phyloP scores from a whole-genome alignment of 1,284 basidiomycete species.

The Pseudozyma pruni region DNA sequence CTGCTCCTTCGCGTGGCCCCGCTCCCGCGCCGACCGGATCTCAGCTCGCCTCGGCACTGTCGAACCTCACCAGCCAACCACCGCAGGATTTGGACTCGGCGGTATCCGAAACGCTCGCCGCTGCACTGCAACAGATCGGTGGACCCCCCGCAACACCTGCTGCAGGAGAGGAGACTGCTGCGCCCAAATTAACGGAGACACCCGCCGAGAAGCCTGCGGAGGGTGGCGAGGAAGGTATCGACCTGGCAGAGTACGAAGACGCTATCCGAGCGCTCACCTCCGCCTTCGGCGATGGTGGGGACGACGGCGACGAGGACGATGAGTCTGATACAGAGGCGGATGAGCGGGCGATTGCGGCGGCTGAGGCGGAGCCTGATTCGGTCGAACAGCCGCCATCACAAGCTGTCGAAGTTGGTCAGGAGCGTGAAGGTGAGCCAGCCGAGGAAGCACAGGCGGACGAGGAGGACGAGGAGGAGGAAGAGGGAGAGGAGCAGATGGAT shows the following conservation, averaged over 20 bases:
- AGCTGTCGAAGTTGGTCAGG: background rate
- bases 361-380: constrained; percentile 51
- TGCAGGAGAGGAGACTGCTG: too few species aligned
- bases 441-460: constrained; percentile 4
- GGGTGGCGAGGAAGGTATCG: constrained; percentile 45
- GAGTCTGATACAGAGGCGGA: constrained; percentile 54
- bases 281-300: constrained; percentile 40
- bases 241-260: constrained; percentile 57
- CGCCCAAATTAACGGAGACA: constrained; percentile 1
- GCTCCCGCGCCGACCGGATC: constrained; percentile 12
- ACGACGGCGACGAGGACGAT: constrained; percentile 44
- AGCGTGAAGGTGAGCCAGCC: background rate
- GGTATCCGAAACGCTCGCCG: constrained; percentile 56
- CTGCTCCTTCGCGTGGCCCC: constrained; percentile 14
- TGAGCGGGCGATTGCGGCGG: constrained; percentile 57
- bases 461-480: constrained; percentile 21
- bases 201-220: constrained; percentile 4
- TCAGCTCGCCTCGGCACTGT: constrained; percentile 46
- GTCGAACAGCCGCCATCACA: constrained; percentile 10
- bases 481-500: constrained; percentile 43
- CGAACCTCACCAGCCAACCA: constrained; percentile 23
- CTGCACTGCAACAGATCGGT: constrained; percentile 56
- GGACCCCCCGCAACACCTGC: too few species aligned
- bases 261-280: constrained; percentile 58
- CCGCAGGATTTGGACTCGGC: constrained; percentile 58